Percentiles rank a stretch among this genome's conserved stretches.
These are phyloP conservation scores for Pichia norvegensis DNA, from an alignment of 1,139 yeast species.

Conservation along the genomic window DNA sequence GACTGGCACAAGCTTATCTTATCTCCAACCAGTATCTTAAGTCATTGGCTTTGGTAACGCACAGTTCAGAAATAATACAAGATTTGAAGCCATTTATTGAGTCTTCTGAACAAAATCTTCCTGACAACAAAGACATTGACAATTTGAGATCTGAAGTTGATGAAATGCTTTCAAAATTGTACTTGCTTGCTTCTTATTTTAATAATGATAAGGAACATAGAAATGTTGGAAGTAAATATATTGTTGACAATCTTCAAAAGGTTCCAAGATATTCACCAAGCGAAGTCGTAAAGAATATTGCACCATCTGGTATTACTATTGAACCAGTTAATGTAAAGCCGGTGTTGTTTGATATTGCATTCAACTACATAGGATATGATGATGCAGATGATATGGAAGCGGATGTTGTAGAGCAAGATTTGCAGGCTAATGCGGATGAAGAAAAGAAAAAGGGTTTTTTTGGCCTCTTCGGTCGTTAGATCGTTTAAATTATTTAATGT, in stretches of 20 bases:
- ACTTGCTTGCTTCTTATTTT: constrained; percentile 44
- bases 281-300: constrained; percentile 36
- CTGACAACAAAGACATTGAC: constrained; percentile 31
- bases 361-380: constrained; percentile 60
- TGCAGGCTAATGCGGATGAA: constrained; percentile 4
- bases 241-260: constrained; percentile 45
- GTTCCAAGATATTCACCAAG: constrained; percentile 35
- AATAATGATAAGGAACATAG: constrained; percentile 9
- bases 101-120: constrained; percentile 26
- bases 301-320: constrained; percentile 36
- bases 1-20: constrained; percentile 45
- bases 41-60: constrained; percentile 43
- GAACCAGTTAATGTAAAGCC: constrained; percentile 72
- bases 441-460: constrained; percentile 37
- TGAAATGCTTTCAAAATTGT: constrained; percentile 34
- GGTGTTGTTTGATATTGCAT: constrained; percentile 83
- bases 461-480: constrained; percentile 40
- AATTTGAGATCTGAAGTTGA: constrained; percentile 29
- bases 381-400: neutral
- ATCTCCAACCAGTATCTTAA: constrained; percentile 40
- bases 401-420: constrained; percentile 1
- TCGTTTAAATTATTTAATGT: neutral
- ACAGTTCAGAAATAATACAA: constrained; percentile 29
- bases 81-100: constrained; percentile 13
- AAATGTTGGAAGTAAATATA: constrained; percentile 12